phyloP scores from a whole-genome alignment of 495 filamentous ascomycete genomes.

The Trichoderma gamsii region DNA sequence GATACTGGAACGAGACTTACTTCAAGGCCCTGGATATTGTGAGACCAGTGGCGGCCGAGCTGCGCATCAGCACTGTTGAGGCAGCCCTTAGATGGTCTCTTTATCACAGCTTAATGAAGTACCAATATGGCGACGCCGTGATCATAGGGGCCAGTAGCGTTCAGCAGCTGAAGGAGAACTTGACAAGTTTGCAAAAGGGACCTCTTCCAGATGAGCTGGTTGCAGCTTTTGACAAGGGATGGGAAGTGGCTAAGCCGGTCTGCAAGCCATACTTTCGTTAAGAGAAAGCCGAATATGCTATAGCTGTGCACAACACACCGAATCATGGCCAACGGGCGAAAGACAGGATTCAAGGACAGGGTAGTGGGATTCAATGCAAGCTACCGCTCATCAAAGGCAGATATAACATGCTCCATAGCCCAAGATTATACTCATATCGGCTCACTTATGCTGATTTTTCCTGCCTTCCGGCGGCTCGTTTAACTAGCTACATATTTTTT shows the following conservation, averaged over 20 bases:
- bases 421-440: too few relatives aligned
- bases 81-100: slow-evolving; percentile 44
- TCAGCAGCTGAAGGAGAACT: slow-evolving; percentile 43
- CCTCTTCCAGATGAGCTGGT: slow-evolving; percentile 49
- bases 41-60: slow-evolving; percentile 37
- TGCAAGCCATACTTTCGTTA: slow-evolving; percentile 18
- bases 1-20: slow-evolving; percentile 44
- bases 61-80: slow-evolving; percentile 39
- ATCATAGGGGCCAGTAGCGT: slow-evolving; percentile 48
- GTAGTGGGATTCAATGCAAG: background rate
- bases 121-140: slow-evolving; percentile 42
- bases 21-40: slow-evolving; percentile 45
- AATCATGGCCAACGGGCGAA: background rate
- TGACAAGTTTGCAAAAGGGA: slow-evolving; percentile 47
- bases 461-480: background rate
- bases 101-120: slow-evolving; percentile 38
- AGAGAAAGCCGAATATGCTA: background rate
- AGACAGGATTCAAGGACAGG: background rate
- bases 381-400: background rate
- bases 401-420: too few relatives aligned
- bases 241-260: slow-evolving; percentile 34
- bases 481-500: background rate
- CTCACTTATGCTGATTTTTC: background rate
- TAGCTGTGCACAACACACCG: background rate
- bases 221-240: slow-evolving; percentile 48